phyloP scores from a whole-genome alignment of 305 asterid species.

The Fraxinus velutina region DNA sequence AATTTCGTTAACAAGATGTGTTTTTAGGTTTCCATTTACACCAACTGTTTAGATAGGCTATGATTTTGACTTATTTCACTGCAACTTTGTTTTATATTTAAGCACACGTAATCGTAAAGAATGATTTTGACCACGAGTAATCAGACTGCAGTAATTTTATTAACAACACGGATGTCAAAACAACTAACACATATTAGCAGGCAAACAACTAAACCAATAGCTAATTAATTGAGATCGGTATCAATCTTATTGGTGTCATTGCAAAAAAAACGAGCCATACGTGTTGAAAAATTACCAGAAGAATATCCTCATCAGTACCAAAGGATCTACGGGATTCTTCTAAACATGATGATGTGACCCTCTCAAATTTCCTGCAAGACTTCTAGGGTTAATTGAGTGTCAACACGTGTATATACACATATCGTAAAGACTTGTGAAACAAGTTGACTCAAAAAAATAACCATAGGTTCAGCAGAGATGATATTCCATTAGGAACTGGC shows the following conservation, averaged over 20 bases:
- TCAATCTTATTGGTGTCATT: neutral
- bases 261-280: neutral
- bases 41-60: neutral
- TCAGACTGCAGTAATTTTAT: neutral
- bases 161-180: neutral
- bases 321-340: conserved; percentile 83
- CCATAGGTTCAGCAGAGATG: neutral
- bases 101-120: neutral
- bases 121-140: neutral
- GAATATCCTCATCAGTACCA: conserved; percentile 96
- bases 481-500: neutral
- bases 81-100: neutral
- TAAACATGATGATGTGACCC: conserved; percentile 59
- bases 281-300: conserved; percentile 54
- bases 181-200: neutral
- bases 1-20: neutral
- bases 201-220: neutral
- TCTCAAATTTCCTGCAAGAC: conserved; percentile 60
- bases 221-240: neutral
- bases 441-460: neutral
- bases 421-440: neutral
- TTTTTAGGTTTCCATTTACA: neutral
- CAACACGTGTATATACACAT: neutral
- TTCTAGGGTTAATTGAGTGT: neutral
- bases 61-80: neutral